Evolutionary conservation across 1,284 basidiomycete species (phyloP).

Genomic region (Ceratobasidium sp.): DNA sequence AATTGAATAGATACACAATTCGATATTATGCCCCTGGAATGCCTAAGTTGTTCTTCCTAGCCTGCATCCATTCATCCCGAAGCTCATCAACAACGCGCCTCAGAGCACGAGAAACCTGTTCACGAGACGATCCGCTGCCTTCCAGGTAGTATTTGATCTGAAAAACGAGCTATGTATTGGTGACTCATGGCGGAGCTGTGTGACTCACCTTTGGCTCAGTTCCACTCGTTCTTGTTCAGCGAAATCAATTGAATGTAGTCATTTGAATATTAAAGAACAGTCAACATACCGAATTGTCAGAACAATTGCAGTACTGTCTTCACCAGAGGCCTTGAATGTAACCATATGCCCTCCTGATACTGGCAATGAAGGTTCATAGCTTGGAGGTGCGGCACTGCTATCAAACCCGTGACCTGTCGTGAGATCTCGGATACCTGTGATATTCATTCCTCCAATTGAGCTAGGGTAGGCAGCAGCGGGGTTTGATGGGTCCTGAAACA

Average conservation of each 20-base stretch:
- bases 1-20: background rate
- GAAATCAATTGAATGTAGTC: background rate
- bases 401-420: constrained; percentile 71
- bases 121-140: constrained; percentile 63
- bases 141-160: constrained; percentile 87
- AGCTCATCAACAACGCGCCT: constrained; percentile 64
- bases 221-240: constrained; percentile 70
- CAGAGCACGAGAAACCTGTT: constrained; percentile 56
- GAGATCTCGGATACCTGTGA: constrained; percentile 73
- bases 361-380: constrained; percentile 65
- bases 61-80: constrained; percentile 71
- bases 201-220: constrained; percentile 80
- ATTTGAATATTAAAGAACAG: background rate
- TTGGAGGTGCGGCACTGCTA: constrained; percentile 57
- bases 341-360: constrained; percentile 85
- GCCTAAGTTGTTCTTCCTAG: constrained; percentile 45
- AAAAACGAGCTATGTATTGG: background rate
- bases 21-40: background rate
- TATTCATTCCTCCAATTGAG: constrained; percentile 63
- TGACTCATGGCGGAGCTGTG: background rate
- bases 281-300: constrained; percentile 67
- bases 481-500: background rate
- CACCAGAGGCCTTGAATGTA: constrained; percentile 66
- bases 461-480: constrained; percentile 59
- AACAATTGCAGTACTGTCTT: constrained; percentile 60